Evolutionary conservation across 805 yeast genomes (phyloP).

Genomic region (Metahyphopichia silvanorum): DNA sequence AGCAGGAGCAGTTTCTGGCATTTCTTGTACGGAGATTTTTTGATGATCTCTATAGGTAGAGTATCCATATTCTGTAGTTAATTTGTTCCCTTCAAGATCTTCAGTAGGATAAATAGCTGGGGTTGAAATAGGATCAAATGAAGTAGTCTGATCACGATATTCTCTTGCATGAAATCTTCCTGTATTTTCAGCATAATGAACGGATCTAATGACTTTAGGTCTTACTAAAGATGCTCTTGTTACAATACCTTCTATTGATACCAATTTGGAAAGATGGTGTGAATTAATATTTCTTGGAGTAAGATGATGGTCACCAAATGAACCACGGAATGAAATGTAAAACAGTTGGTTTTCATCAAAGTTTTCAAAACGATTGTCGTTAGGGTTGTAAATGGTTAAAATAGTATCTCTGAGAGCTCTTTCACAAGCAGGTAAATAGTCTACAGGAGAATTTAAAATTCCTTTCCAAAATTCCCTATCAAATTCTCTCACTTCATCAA

Average conservation of each 20-base stretch:
- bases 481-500: conserved; percentile 86
- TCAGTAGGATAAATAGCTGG: conserved; percentile 90
- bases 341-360: conserved; percentile 60
- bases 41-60: conserved; percentile 94
- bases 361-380: conserved; percentile 49
- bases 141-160: conserved; percentile 88
- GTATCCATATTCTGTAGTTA: conserved; percentile 88
- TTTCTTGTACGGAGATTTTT: conserved; percentile 88
- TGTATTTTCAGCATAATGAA: conserved; percentile 85
- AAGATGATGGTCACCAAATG: conserved; percentile 84
- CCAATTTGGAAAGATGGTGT: conserved; percentile 69
- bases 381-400: conserved; percentile 64
- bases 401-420: conserved; percentile 81
- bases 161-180: conserved; percentile 86
- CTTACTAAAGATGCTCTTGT: conserved; percentile 90
- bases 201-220: conserved; percentile 87
- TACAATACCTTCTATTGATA: conserved; percentile 92
- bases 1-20: conserved; percentile 97
- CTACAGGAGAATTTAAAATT: conserved; percentile 71
- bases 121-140: conserved; percentile 78
- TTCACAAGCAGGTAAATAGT: conserved; percentile 84
- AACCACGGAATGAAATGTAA: conserved; percentile 80
- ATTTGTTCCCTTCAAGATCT: conserved; percentile 85
- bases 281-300: conserved; percentile 88
- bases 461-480: conserved; percentile 79